These are phyloP conservation scores for Chrysosporium queenslandicum DNA, from an alignment of 2,329 filamentous ascomycete species.

Conservation along the genomic window DNA sequence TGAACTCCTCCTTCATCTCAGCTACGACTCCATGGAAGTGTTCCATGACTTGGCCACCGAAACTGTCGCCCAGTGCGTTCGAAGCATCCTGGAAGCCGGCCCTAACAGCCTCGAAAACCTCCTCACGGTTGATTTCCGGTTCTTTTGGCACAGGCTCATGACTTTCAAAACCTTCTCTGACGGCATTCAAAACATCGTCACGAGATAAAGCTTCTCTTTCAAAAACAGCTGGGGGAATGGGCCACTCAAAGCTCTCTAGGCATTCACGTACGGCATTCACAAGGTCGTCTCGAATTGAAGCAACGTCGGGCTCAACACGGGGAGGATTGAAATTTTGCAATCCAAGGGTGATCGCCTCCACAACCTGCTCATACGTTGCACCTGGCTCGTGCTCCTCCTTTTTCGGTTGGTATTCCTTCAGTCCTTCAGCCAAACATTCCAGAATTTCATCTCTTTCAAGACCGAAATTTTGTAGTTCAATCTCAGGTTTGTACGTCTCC, in stretches of 20 bases:
- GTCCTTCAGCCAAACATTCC: slow-evolving; percentile 72
- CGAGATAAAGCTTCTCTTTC: slow-evolving; percentile 15
- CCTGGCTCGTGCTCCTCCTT: slow-evolving; percentile 40
- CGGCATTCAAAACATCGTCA: slow-evolving; percentile 21
- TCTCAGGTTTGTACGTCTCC: slow-evolving; percentile 89
- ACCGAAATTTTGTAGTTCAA: slow-evolving; percentile 80
- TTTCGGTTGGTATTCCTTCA: slow-evolving; percentile 58
- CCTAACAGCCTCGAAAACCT: slow-evolving; percentile 51
- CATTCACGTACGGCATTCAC: slow-evolving; percentile 75
- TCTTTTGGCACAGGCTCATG: slow-evolving; percentile 44
- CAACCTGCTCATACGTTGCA: slow-evolving; percentile 73
- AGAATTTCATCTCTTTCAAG: slow-evolving; percentile 85
- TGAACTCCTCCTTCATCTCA: slow-evolving; percentile 55
- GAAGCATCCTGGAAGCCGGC: slow-evolving; percentile 46
- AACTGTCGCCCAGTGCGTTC: slow-evolving; percentile 41
- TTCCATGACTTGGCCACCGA: slow-evolving; percentile 48
- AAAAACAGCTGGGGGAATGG: slow-evolving; percentile 42
- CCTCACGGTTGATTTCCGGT: slow-evolving; percentile 46
- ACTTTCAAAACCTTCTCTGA: slow-evolving; percentile 24
- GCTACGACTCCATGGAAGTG: slow-evolving; percentile 51
- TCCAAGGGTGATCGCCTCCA: slow-evolving; percentile 74
- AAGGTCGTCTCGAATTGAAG: slow-evolving; percentile 70
- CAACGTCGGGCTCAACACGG: slow-evolving; percentile 56
- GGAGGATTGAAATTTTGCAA: slow-evolving; percentile 72
- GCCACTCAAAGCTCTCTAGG: slow-evolving; percentile 73